phyloP scores from a whole-genome alignment of 1,284 basidiomycete species.

The Spongiforma sp. region DNA sequence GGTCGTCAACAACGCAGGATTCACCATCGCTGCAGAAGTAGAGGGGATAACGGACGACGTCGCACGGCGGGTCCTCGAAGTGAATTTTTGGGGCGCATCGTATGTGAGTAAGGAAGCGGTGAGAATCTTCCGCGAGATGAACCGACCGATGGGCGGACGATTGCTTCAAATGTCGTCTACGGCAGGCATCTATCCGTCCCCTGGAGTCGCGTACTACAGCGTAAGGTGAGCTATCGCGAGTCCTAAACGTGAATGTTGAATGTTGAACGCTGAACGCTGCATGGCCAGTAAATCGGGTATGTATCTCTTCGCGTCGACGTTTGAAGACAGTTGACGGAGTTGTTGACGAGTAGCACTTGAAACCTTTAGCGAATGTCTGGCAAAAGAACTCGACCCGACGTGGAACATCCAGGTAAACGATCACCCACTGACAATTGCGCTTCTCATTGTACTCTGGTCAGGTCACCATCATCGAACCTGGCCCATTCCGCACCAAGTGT shows the following conservation, averaged over 20 bases:
- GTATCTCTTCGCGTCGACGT: background rate
- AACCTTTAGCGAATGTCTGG: conserved; percentile 33
- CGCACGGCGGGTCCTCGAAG: conserved; percentile 37
- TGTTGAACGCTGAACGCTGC: background rate
- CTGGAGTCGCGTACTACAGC: too few relatives aligned
- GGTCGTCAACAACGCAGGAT: conserved; percentile 44
- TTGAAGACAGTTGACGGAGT: too few relatives aligned
- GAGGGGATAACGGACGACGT: conserved; percentile 34
- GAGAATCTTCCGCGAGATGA: conserved; percentile 31
- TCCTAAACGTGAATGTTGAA: background rate
- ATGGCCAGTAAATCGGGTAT: conserved; percentile 29
- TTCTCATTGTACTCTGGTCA: conserved; percentile 1
- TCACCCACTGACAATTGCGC: background rate
- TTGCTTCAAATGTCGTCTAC: conserved; percentile 34
- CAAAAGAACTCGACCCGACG: conserved; percentile 30
- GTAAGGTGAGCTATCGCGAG: conserved; percentile 30
- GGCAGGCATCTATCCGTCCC: conserved; percentile 28
- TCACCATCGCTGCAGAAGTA: conserved; percentile 29
- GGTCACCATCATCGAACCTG: conserved; percentile 33
- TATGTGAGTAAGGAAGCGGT: conserved; percentile 36
- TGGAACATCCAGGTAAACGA: conserved; percentile 36
- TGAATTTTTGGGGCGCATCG: conserved; percentile 39
- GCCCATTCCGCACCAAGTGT: conserved; percentile 31
- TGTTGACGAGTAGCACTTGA: conserved; percentile 25
- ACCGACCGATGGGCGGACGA: conserved; percentile 30